Percentiles rank a stretch among this genome's conserved stretches.
Evolutionary conservation across 768 basidiomycete genomes (phyloP).

Genomic region (Tricholoma terreum): DNA sequence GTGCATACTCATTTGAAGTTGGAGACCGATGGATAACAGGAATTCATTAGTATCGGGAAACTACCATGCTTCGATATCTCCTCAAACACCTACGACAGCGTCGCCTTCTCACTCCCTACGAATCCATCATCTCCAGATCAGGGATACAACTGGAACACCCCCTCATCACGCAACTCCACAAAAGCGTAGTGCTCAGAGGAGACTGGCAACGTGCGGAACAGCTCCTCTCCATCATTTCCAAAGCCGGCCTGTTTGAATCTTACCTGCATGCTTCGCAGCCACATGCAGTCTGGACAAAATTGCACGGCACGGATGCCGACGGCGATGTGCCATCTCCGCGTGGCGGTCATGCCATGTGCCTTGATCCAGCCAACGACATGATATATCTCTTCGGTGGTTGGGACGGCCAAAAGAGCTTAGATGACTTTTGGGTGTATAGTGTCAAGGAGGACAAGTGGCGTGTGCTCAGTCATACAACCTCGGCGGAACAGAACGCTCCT

Average conservation of each 20-base stretch:
- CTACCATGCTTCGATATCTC: conserved; percentile 59
- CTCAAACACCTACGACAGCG: conserved; percentile 78
- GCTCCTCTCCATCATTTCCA: conserved; percentile 46
- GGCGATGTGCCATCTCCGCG: conserved; percentile 65
- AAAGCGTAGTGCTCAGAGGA: conserved; percentile 62
- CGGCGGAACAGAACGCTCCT: conserved; percentile 61
- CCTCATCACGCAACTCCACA: conserved; percentile 61
- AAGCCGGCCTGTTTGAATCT: conserved; percentile 57
- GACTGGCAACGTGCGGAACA: conserved; percentile 58
- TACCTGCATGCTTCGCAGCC: conserved; percentile 59
- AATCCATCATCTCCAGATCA: conserved; percentile 52
- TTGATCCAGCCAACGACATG: conserved; percentile 56
- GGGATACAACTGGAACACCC: conserved; percentile 66
- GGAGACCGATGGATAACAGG: not conserved
- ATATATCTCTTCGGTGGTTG: conserved; percentile 82
- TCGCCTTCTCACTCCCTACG: conserved; percentile 64
- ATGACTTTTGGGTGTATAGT: conserved; percentile 78
- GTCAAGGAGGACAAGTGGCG: conserved; percentile 60
- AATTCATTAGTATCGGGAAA: conserved; percentile 58
- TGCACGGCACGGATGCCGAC: conserved; percentile 59
- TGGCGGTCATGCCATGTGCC: conserved; percentile 82
- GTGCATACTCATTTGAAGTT: conserved; percentile 13
- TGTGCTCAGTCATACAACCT: conserved; percentile 53
- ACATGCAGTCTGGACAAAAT: conserved; percentile 56
- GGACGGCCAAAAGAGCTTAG: conserved; percentile 67